These are phyloP conservation scores for Wickerhamomyces queroliae DNA, from an alignment of 805 yeast species.

Conservation along the genomic window DNA sequence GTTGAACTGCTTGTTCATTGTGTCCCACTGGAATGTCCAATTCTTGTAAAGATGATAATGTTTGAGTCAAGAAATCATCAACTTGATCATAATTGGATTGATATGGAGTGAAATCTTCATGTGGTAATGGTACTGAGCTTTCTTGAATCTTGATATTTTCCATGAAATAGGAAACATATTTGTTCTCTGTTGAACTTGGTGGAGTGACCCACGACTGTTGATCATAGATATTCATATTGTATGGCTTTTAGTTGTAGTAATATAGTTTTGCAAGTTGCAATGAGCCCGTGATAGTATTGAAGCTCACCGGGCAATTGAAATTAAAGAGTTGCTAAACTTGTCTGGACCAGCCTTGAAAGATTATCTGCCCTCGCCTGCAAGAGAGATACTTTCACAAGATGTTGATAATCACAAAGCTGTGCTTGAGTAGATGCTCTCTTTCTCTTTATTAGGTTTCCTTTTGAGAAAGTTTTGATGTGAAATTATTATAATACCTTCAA, in stretches of 20 bases:
- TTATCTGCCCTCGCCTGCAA: slow-evolving; percentile 4
- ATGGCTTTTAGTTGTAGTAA: background rate
- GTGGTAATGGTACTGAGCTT: slow-evolving; percentile 2
- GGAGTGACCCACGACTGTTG: background rate
- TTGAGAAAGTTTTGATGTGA: background rate
- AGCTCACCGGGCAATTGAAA: background rate
- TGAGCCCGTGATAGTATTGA: background rate
- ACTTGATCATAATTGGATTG: background rate
- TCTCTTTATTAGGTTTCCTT: background rate
- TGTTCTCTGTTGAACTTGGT: slow-evolving; percentile 1
- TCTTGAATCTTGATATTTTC: background rate
- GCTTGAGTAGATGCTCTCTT: background rate
- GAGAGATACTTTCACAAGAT: slow-evolving; percentile 3
- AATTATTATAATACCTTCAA: no score
- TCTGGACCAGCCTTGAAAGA: slow-evolving; percentile 6
- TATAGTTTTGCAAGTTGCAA: background rate
- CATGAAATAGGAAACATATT: background rate
- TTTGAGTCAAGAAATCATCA: slow-evolving; percentile 32
- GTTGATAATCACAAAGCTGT: background rate
- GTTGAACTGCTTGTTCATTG: slow-evolving; percentile 9
- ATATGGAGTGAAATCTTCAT: slow-evolving; percentile 3
- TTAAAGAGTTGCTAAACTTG: background rate
- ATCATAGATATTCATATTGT: background rate
- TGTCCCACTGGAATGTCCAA: slow-evolving; percentile 50
- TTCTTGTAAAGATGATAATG: slow-evolving; percentile 51